Conservation (phyloP, 2,329 filamentous ascomycete species). For the Paecilomyces variotii region DNA sequence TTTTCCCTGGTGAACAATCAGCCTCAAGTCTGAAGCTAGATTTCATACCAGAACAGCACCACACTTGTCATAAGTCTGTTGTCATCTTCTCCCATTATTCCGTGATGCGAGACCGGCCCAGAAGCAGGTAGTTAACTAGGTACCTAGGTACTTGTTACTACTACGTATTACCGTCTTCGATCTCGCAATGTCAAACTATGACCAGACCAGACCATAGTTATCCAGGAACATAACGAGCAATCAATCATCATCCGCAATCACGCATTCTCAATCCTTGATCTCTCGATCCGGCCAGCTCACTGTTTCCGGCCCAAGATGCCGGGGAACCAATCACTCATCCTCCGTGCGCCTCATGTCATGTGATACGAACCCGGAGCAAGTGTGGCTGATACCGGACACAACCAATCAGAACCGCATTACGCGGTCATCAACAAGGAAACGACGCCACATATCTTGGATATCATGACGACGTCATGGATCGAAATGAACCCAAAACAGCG, state of each 20-base stretch:
- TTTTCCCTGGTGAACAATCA: too few species aligned
- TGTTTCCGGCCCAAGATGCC: background rate
- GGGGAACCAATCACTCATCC: background rate
- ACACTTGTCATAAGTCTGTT: too few species aligned
- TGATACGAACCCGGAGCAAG: background rate
- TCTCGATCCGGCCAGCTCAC: background rate
- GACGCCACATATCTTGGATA: background rate
- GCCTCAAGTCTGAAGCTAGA: too few species aligned
- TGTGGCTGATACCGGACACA: background rate
- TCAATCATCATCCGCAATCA: background rate
- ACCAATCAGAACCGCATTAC: background rate
- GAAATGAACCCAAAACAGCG: too few species aligned
- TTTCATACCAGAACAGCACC: too few species aligned
- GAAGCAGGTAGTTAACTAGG: too few species aligned
- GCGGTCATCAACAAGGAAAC: constrained; percentile 1
- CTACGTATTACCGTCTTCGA: background rate
- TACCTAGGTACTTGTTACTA: background rate
- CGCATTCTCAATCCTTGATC: background rate
- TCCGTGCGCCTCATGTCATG: background rate
- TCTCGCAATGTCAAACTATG: background rate
- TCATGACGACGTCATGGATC: background rate
- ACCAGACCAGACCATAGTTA: background rate
- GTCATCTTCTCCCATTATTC: too few species aligned
- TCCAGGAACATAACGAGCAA: background rate
- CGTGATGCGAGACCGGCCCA: too few species aligned